Evolutionary conservation across 148 eudicot species (phyloP).

Genomic region (Spergularia bocconei): DNA sequence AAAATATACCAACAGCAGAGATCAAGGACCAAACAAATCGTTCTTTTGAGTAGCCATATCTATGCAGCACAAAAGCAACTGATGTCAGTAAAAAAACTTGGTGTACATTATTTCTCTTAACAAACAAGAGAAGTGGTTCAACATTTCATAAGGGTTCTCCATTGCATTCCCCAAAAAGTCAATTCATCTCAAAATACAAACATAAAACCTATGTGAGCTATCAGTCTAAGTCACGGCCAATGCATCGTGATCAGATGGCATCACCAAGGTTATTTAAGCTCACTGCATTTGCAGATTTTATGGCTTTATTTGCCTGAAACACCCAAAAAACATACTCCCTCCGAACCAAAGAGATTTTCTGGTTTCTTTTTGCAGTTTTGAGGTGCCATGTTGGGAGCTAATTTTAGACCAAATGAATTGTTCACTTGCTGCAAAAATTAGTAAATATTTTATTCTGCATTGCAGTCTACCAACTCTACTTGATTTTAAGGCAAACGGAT

Average conservation of each 20-base stretch:
- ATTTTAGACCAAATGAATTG: too few species aligned
- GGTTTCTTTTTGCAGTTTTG: too few species aligned
- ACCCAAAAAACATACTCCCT: too few species aligned
- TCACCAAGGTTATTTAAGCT: not conserved
- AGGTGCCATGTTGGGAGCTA: too few species aligned
- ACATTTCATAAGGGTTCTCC: not conserved
- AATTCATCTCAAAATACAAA: not conserved
- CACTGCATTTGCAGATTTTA: not conserved
- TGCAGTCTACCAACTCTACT: too few species aligned
- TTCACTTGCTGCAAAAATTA: too few species aligned
- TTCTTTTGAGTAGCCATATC: slow-evolving; percentile 96
- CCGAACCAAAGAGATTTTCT: too few species aligned
- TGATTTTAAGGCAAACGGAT: too few species aligned
- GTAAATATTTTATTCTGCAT: too few species aligned
- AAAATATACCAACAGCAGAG: slow-evolving; percentile 98
- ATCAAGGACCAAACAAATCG: slow-evolving; percentile 99
- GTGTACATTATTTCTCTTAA: not conserved
- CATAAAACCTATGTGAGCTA: not conserved
- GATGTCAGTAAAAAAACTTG: slow-evolving; percentile 3
- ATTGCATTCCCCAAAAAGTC: not conserved
- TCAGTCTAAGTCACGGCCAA: not conserved
- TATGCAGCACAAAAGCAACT: slow-evolving; percentile 36
- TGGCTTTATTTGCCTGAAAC: too few species aligned
- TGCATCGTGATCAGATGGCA: not conserved
- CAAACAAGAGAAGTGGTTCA: not conserved